Conservation (phyloP, 305 asterid species). For the Rubia occidens region DNA sequence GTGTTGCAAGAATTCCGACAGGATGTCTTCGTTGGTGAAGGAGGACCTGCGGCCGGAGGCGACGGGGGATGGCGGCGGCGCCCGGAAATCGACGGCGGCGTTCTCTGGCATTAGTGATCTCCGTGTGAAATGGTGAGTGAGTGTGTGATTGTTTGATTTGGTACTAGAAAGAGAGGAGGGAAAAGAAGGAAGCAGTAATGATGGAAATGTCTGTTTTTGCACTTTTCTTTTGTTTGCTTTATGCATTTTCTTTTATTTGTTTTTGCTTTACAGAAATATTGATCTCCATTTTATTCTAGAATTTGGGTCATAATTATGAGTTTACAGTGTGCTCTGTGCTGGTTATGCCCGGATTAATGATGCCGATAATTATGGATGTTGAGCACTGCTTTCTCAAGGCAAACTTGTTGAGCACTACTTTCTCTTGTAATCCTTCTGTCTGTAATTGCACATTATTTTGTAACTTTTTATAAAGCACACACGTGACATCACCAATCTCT, state of each 20-base stretch:
- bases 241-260: not conserved
- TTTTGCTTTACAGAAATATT: conserved; percentile 60
- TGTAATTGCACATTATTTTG: too few relatives aligned
- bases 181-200: conserved; percentile 54
- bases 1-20: conserved; percentile 53
- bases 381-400: not conserved
- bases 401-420: not conserved
- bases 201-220: conserved; percentile 46
- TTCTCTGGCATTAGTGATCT: conserved; percentile 8
- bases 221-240: conserved; percentile 19
- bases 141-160: not conserved
- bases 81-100: conserved; percentile 55
- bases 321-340: conserved; percentile 21
- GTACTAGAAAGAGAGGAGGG: conserved; percentile 4
- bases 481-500: too few relatives aligned
- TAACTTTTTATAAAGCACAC: not conserved
- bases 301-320: conserved; percentile 12
- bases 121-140: not conserved
- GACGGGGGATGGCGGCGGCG: conserved; percentile 88
- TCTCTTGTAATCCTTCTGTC: too few relatives aligned
- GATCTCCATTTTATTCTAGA: conserved; percentile 16
- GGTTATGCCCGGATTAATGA: not conserved
- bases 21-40: conserved; percentile 47
- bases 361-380: not conserved
- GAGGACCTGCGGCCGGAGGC: conserved; percentile 59